Evolutionary conservation across 768 basidiomycete species (phyloP), one percentile per base, ranked within the genome.

Genomic region (Bullera alba): DNA sequence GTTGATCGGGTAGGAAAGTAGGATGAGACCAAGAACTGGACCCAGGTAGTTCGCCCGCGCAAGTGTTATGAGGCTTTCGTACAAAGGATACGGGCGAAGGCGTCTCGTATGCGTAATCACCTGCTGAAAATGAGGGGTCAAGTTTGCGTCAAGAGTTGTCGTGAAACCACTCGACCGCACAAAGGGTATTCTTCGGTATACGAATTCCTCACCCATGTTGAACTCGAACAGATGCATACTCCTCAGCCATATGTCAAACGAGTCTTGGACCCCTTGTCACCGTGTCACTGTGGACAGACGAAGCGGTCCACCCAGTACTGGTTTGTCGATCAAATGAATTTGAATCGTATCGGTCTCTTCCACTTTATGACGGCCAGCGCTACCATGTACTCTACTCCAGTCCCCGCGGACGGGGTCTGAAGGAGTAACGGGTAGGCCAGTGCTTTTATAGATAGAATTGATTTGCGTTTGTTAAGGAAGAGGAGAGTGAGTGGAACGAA

Each of bases 261-360:
- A 57, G 62, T 57, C 50, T 64, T 64, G 62, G 62, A 54, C 54
- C 58, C 58, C 52, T 51, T 32, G 42, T 48, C 52, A 63, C 50
- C 7, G 15, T 10, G 25, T 12, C 19, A 25, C 35, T 23, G 21
- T 16, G 25, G 28, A 28, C 42, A 19, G 48, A 52, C 39, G 45
- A 32, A 47, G 45, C 62, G 58, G 55, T 57, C 62, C 62, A 64
- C 62, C 62, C 62, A 64, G 57, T 53, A 60, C 60, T 42, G 49
- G 55, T 57, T 54, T 55, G 49, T 42, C 42, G 47, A 32, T 35
- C n/a, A n/a, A n/a, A n/a, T n/a, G n/a, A n/a, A n/a, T n/a, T n/a
- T n/a, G 39, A 32, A 42, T 47, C 54, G 25, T 23, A 22, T 64
- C 55, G 53, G 37, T 58, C 46, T 49, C 48, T 51, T 56, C 56